Percentiles rank a stretch among this genome's conserved stretches.
These are phyloP conservation scores for Paramecium bursaria DNA, from an alignment of 73 alveolate species.

Conservation along the genomic window DNA sequence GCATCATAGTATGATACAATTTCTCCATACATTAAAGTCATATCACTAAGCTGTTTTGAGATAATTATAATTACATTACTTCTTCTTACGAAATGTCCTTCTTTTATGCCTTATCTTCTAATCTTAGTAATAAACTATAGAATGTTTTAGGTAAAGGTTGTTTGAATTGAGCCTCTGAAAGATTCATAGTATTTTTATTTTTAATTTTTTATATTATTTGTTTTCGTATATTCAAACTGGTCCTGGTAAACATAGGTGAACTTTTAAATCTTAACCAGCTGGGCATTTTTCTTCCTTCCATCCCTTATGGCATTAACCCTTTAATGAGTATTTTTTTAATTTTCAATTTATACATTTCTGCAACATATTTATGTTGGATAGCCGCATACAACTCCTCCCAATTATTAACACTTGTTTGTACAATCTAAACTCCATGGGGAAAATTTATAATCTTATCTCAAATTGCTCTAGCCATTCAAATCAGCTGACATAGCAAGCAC, in stretches of 20 bases:
- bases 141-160: background rate
- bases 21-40: background rate
- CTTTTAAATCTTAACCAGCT: constrained; percentile 13
- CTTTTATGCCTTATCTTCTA: background rate
- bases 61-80: background rate
- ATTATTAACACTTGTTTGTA: constrained; percentile 38
- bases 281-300: constrained; percentile 48
- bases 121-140: background rate
- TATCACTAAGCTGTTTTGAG: background rate
- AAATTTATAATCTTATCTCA: constrained; percentile 51
- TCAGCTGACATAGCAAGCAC: no score
- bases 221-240: constrained; percentile 45
- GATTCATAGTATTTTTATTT: no score
- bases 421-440: constrained; percentile 60
- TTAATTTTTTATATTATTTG: no score
- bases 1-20: background rate
- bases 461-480: constrained; percentile 42
- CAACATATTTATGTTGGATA: constrained; percentile 53
- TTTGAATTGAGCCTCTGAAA: no score
- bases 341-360: constrained; percentile 1
- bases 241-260: constrained; percentile 37
- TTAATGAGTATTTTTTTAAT: no score
- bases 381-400: constrained; percentile 60
- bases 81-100: background rate
- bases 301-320: constrained; percentile 52